phyloP scores from a whole-genome alignment of 2,329 filamentous ascomycete species.

The Hymenoscyphus occultus region DNA sequence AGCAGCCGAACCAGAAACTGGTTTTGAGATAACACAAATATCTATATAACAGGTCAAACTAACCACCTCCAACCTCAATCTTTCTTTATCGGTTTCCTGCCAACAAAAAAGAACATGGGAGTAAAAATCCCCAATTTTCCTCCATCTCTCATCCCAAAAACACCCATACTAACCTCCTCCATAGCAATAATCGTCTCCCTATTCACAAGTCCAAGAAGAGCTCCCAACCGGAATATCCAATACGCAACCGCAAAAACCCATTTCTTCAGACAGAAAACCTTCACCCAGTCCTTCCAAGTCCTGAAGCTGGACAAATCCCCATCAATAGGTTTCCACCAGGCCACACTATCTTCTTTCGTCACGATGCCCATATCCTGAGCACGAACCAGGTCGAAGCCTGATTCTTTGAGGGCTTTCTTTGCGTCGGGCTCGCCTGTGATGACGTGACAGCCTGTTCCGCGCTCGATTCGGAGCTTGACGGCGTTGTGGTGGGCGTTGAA shows the following conservation, averaged over 20 bases:
- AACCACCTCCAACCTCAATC: neutral
- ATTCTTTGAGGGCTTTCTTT: neutral
- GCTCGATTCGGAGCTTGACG: conserved; percentile 8
- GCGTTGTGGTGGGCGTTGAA: neutral
- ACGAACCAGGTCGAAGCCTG: neutral
- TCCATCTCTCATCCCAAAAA: conserved; percentile 11
- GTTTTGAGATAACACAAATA: too few species aligned
- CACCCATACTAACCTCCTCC: conserved; percentile 9
- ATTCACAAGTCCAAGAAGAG: neutral
- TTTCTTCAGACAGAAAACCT: conserved; percentile 6
- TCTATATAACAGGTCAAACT: too few species aligned
- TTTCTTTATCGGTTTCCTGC: neutral
- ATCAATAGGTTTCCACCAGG: conserved; percentile 11
- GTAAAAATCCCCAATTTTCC: conserved; percentile 6
- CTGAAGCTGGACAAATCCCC: neutral
- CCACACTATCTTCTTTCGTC: neutral
- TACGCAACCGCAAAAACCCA: conserved; percentile 4
- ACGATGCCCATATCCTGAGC: conserved; percentile 2
- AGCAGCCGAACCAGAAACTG: too few species aligned
- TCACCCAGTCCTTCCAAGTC: neutral
- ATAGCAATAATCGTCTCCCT: conserved; percentile 5
- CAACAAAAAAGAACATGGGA: conserved; percentile 7
- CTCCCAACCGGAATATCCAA: neutral
- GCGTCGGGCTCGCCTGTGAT: neutral
- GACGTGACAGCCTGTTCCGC: conserved; percentile 10